Percentiles rank a stretch among this genome's conserved stretches.
phyloP scores from a whole-genome alignment of 345 rosid genomes.

The Rhodamnia argentea region DNA sequence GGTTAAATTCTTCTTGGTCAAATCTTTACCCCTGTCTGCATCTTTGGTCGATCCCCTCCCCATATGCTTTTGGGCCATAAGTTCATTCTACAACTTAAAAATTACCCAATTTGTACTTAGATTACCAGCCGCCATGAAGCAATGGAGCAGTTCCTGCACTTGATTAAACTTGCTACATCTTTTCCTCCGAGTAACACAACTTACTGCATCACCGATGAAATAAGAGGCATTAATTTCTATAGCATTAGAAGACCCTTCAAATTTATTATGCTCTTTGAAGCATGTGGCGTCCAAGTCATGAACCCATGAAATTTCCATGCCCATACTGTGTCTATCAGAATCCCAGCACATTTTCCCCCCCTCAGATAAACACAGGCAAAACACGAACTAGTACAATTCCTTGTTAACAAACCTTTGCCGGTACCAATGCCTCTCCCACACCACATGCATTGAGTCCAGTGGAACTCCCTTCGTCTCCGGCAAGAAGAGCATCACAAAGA shows the following conservation, averaged over 20 bases:
- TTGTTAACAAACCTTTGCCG: slow-evolving; percentile 28
- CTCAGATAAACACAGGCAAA: background rate
- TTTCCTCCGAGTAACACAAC: background rate
- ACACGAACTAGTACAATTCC: background rate
- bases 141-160: background rate
- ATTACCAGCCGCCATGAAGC: background rate
- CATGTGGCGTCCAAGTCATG: background rate
- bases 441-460: slow-evolving; percentile 34
- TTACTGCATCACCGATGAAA: background rate
- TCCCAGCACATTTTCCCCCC: background rate
- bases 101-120: background rate
- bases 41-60: background rate
- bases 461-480: slow-evolving; percentile 55
- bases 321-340: background rate
- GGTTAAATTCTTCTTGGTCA: background rate
- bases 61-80: background rate
- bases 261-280: background rate
- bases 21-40: background rate
- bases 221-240: background rate
- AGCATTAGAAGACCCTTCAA: background rate
- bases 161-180: background rate
- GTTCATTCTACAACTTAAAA: background rate
- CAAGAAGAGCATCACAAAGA: slow-evolving; percentile 28
- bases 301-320: background rate
- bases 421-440: slow-evolving; percentile 50